These are phyloP conservation scores for Paspalum notatum DNA, from an alignment of 176 grass and related monocot species.

Conservation along the genomic window DNA sequence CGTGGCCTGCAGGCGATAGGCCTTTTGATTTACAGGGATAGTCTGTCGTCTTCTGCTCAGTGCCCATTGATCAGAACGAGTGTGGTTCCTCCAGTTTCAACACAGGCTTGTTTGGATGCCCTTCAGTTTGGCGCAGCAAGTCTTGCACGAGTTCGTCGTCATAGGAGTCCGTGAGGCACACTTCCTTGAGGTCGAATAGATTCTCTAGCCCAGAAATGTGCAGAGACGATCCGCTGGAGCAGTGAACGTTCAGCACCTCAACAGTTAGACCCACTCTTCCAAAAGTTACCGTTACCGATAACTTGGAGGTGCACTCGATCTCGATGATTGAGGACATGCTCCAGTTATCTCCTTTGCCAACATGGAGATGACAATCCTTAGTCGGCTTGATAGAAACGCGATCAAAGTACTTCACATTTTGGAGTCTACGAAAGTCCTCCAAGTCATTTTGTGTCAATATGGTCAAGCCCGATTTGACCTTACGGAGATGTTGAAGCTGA, in stretches of 20 bases:
- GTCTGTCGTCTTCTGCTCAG: no score
- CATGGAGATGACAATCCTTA: not conserved
- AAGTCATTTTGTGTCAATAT: no score
- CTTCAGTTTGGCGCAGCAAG: not conserved
- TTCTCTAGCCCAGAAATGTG: not conserved
- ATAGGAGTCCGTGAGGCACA: not conserved
- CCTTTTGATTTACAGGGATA: no score
- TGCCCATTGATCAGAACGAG: not conserved
- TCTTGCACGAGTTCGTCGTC: not conserved
- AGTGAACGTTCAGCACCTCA: not conserved
- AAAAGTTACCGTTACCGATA: not conserved
- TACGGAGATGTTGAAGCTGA: no score
- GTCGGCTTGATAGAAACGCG: not conserved
- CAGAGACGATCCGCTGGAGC: not conserved
- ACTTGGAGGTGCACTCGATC: not conserved
- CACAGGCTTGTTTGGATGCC: not conserved
- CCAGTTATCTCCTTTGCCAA: not conserved
- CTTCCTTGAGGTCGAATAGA: not conserved
- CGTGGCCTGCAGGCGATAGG: no score
- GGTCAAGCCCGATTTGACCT: no score
- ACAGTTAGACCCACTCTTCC: rapidly evolving
- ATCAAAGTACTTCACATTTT: not conserved
- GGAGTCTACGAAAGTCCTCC: no score
- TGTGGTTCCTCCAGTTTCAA: not conserved
- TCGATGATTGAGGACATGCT: rapidly evolving